phyloP scores from a whole-genome alignment of 2,329 filamentous ascomycete species.

The Stachybotrys chartarum region DNA sequence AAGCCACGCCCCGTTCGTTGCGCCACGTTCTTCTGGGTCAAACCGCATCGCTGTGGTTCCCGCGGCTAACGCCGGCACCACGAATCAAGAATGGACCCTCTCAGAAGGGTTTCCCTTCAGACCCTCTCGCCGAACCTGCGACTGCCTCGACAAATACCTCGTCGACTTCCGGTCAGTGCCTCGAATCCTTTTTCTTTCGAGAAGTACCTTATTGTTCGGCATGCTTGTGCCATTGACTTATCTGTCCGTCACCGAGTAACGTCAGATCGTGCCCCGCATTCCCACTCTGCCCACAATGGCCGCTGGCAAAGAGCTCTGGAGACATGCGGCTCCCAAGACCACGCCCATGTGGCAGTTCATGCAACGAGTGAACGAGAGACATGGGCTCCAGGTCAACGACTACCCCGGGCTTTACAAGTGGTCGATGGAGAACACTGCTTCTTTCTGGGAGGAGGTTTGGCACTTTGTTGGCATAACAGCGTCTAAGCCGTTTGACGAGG shows the following conservation, averaged over 20 bases:
- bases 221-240: too few species aligned
- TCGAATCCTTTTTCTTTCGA: too few species aligned
- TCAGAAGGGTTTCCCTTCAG: too few species aligned
- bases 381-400: constrained; percentile 52
- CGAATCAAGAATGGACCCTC: not conserved
- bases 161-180: too few species aligned
- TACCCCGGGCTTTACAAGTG: constrained; percentile 78
- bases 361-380: constrained; percentile 59
- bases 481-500: constrained; percentile 54
- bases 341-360: constrained; percentile 71
- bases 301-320: constrained; percentile 54
- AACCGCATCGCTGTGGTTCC: too few species aligned
- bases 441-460: constrained; percentile 86
- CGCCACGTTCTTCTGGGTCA: not conserved
- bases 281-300: not conserved
- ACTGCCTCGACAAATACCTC: too few species aligned
- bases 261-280: not conserved
- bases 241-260: not conserved
- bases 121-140: too few species aligned
- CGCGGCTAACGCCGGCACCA: not conserved
- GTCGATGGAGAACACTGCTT: constrained; percentile 69
- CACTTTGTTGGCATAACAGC: constrained; percentile 70
- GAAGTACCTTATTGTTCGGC: too few species aligned
- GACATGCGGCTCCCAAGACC: constrained; percentile 56
- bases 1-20: not conserved